Percentiles rank a stretch among this genome's conserved stretches.
Evolutionary conservation across 2,329 filamentous ascomycete species (phyloP).

Genomic region (Monosporascus cannonballus): DNA sequence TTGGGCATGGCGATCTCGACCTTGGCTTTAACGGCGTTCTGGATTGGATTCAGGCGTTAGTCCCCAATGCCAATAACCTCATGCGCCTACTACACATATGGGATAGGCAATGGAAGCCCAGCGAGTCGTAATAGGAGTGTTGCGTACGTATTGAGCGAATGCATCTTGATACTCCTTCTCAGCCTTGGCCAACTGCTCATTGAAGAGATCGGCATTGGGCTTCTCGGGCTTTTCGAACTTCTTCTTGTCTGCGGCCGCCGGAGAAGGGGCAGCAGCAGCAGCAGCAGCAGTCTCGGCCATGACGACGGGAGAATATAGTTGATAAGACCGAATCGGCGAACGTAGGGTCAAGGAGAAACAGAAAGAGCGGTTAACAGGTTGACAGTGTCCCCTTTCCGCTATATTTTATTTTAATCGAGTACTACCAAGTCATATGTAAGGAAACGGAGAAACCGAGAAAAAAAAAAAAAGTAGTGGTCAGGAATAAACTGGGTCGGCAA

Average conservation of each 20-base stretch:
- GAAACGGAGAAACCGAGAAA: background rate
- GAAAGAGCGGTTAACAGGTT: conserved; percentile 4
- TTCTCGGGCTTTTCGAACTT: conserved; percentile 60
- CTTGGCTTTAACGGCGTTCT: conserved; percentile 86
- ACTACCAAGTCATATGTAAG: background rate
- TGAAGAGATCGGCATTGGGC: conserved; percentile 82
- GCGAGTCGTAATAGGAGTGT: background rate
- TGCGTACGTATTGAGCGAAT: conserved; percentile 50
- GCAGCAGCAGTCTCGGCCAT: conserved; percentile 44
- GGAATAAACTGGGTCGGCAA: background rate
- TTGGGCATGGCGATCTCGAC: conserved; percentile 75
- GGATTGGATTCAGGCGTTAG: conserved; percentile 13
- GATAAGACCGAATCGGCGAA: background rate
- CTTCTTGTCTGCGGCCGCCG: conserved; percentile 37
- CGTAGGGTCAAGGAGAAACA: conserved; percentile 1
- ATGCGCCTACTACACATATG: background rate
- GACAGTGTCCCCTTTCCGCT: background rate
- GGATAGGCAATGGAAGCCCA: background rate
- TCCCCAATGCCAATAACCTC: background rate
- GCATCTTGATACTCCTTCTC: conserved; percentile 81
- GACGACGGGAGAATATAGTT: conserved; percentile 9
- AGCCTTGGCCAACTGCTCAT: conserved; percentile 69
- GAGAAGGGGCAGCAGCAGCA: conserved; percentile 40
- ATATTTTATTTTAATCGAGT: too few relatives aligned
- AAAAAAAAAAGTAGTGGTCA: background rate